Percentiles rank a stretch among this genome's conserved stretches.
phyloP scores from a whole-genome alignment of 2,329 filamentous ascomycete genomes.

The Curvularia sp. region DNA sequence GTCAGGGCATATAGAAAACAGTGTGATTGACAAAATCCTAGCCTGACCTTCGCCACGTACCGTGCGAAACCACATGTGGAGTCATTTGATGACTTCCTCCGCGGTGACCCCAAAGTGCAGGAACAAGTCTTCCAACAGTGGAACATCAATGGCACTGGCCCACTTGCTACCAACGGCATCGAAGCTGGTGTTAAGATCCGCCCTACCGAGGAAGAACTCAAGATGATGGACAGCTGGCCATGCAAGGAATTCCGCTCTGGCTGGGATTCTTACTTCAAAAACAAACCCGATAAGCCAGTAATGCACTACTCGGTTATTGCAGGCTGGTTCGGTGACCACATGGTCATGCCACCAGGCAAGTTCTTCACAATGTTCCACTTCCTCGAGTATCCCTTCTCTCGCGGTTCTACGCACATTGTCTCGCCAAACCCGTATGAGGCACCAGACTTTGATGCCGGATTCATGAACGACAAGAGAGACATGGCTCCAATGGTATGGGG shows the following conservation, averaged over 20 bases:
- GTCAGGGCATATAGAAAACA: background rate
- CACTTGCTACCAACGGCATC: slow-evolving; percentile 78
- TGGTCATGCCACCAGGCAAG: slow-evolving; percentile 73
- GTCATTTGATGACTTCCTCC: slow-evolving; percentile 80
- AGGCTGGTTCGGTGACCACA: slow-evolving; percentile 58
- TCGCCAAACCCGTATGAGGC: slow-evolving; percentile 75
- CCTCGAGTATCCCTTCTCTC: slow-evolving; percentile 30
- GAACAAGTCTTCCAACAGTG: slow-evolving; percentile 78
- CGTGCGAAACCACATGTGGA: slow-evolving; percentile 78
- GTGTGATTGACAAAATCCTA: background rate
- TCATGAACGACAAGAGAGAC: slow-evolving; percentile 85
- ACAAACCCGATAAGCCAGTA: slow-evolving; percentile 85
- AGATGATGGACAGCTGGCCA: slow-evolving; percentile 74
- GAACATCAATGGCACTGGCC: slow-evolving; percentile 80
- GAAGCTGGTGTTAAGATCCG: slow-evolving; percentile 81
- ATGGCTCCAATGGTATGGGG: slow-evolving; percentile 84
- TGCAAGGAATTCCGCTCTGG: slow-evolving; percentile 75
- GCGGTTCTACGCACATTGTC: slow-evolving; percentile 72
- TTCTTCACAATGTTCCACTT: slow-evolving; percentile 73
- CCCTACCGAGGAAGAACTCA: slow-evolving; percentile 71
- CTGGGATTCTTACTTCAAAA: slow-evolving; percentile 83
- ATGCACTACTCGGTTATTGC: slow-evolving; percentile 84
- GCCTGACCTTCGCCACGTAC: slow-evolving; percentile 71
- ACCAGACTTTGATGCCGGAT: slow-evolving; percentile 80
- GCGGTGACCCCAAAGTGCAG: slow-evolving; percentile 75